phyloP scores from a whole-genome alignment of 2,329 filamentous ascomycete genomes.

The Nemania bipapillata region DNA sequence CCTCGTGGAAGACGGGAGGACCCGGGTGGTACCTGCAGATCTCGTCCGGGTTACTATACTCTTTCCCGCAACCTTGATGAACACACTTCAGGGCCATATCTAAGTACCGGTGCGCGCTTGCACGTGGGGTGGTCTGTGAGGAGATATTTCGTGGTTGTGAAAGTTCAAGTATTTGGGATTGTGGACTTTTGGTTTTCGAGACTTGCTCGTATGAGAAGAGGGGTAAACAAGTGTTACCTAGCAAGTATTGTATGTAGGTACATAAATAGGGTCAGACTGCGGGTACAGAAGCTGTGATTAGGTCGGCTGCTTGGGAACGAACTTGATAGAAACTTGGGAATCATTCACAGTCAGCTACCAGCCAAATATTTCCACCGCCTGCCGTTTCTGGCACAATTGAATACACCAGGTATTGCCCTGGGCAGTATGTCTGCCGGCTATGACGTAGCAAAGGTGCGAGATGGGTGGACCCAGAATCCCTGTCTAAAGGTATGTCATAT shows the following conservation, averaged over 20 bases:
- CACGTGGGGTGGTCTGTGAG: background rate
- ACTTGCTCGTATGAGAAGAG: no score
- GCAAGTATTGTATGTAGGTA: background rate
- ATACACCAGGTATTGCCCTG: background rate
- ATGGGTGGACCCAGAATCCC: background rate
- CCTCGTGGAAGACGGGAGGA: constrained; percentile 94
- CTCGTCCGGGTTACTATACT: constrained; percentile 82
- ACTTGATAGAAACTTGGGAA: background rate
- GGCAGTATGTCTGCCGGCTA: constrained; percentile 2
- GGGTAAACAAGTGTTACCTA: no score
- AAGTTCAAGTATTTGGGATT: background rate
- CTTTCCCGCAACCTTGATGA: constrained; percentile 94
- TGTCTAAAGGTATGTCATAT: no score
- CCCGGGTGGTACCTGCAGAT: constrained; percentile 92
- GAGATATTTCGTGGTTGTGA: background rate
- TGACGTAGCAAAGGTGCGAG: constrained; percentile 26
- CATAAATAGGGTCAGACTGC: background rate
- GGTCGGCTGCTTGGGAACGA: background rate
- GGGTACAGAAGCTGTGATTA: background rate
- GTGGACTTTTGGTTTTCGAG: no score
- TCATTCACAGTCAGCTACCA: background rate
- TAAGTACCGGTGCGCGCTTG: background rate
- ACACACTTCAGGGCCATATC: constrained; percentile 86
- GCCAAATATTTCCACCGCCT: constrained; percentile 36
- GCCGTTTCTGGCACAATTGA: constrained; percentile 21